Evolutionary conservation across 306 rosid genomes (phyloP), one percentile per base, ranked within the genome.

Genomic region (Spatholobus suberectus): DNA sequence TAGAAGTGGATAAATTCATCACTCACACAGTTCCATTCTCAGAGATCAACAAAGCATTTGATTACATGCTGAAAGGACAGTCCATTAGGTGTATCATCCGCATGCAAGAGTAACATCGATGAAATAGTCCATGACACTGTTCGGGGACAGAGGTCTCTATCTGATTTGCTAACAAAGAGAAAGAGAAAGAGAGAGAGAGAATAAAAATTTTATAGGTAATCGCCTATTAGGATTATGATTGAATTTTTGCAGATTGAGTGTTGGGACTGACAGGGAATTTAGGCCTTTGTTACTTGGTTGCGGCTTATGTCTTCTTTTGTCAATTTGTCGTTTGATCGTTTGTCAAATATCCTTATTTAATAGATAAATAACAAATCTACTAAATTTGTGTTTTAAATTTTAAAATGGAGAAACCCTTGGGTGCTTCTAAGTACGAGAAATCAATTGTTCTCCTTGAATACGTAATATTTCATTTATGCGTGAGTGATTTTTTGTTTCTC

Each of bases 51-150:
- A 61, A 61, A 61, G 68, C 68, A 27, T 61, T 61, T 61, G 68
- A 61, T 26, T 27, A 4, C 18, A 61, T 61, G 68, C 20, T 61
- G 4, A 61, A 26, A 13, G 68, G 68, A 32, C 4, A 63, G 43
- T 29, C 43, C 70, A 63, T 63, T 29, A 63, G 70, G 70, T 63
- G 70, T 3, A 14, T 63, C 41, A 63, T 63, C 70, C 41, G 43
- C 70, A 29, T 63, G 70, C 43, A 32, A 29, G 43, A 29, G 1
- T 63, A 32, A 29, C 2, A 61, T 61, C 5, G 20, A 27, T 11
- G 18, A 61, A 61, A 27, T 59, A 27, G 17, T 27, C 1, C 68
- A 24, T 58, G 34, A 58, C 32, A 10, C 32, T 6, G 20, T 61
- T 61, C 4, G 18, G 38, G n/a, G 58, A n/a, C 23, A 23, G 7